These are phyloP conservation scores for Keithomyces neogunnii DNA, from an alignment of 2,329 filamentous ascomycete genomes.

Conservation along the genomic window DNA sequence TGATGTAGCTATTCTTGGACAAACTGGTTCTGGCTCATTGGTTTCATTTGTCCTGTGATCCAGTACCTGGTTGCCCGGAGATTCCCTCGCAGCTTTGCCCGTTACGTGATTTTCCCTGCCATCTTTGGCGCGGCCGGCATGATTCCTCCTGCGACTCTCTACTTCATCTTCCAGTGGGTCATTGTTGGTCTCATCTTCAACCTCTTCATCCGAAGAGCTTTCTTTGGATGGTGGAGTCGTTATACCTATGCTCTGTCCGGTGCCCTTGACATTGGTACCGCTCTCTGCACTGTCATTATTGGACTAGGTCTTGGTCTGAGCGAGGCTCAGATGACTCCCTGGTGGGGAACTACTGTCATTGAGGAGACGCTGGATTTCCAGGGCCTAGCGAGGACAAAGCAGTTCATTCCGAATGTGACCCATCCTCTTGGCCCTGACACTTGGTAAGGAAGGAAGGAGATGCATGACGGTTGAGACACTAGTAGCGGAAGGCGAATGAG, in stretches of 20 bases:
- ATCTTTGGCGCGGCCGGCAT: constrained; percentile 41
- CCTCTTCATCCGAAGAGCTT: constrained; percentile 39
- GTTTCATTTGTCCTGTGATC: constrained; percentile 35
- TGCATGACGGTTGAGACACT: background rate
- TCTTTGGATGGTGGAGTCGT: constrained; percentile 45
- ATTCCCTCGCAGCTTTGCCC: constrained; percentile 36
- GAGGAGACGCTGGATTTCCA: constrained; percentile 22
- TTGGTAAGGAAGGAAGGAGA: constrained; percentile 13
- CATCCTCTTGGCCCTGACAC: constrained; percentile 18
- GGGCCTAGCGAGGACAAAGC: constrained; percentile 18
- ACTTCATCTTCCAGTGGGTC: constrained; percentile 47
- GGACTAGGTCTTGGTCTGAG: constrained; percentile 38
- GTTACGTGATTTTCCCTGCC: constrained; percentile 44
- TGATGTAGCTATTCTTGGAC: constrained; percentile 33
- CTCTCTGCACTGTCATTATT: constrained; percentile 46
- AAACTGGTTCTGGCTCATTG: constrained; percentile 49
- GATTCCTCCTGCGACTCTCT: constrained; percentile 47
- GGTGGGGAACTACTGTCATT: constrained; percentile 34
- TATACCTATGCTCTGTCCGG: constrained; percentile 55
- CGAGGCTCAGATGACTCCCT: constrained; percentile 33
- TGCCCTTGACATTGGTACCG: constrained; percentile 49
- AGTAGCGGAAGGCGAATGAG: too few relatives aligned
- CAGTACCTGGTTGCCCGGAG: constrained; percentile 40
- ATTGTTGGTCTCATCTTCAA: constrained; percentile 49
- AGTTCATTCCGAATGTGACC: constrained; percentile 16